These are phyloP conservation scores for Periconia sp. DNA, from an alignment of 2,329 filamentous ascomycete species.

Conservation along the genomic window DNA sequence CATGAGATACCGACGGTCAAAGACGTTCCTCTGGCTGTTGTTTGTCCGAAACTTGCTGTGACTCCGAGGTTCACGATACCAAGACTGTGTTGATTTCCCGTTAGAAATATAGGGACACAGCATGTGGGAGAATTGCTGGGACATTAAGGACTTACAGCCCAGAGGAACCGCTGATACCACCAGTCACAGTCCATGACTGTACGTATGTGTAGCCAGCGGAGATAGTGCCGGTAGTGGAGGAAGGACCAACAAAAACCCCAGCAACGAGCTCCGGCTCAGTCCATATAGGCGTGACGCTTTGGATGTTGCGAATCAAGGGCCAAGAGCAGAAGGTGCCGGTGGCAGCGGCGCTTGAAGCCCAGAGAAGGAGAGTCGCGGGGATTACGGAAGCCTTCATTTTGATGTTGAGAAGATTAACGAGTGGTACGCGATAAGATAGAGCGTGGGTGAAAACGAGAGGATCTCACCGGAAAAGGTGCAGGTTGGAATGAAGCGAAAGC, in stretches of 20 bases:
- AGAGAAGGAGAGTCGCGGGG: neutral
- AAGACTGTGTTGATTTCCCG: neutral
- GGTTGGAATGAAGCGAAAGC: neutral
- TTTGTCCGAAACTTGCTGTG: neutral
- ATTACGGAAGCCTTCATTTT: neutral
- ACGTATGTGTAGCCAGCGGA: neutral
- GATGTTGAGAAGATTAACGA: neutral
- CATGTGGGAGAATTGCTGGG: no score
- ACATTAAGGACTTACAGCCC: neutral
- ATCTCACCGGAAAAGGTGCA: neutral
- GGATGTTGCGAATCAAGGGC: neutral
- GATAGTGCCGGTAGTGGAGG: neutral
- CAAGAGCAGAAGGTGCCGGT: neutral
- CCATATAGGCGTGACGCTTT: neutral
- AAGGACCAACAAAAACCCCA: neutral
- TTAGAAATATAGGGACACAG: no score
- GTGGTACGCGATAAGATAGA: neutral
- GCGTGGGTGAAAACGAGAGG: neutral
- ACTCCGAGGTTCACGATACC: neutral
- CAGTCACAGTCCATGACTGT: neutral
- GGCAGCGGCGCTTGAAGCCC: neutral
- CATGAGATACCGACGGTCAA: neutral
- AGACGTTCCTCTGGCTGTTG: neutral
- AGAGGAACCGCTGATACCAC: neutral
- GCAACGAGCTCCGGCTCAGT: neutral